Base-by-base conservation (phyloP, 2,329 filamentous ascomycete species). In the Botryotinia calthae region DNA sequence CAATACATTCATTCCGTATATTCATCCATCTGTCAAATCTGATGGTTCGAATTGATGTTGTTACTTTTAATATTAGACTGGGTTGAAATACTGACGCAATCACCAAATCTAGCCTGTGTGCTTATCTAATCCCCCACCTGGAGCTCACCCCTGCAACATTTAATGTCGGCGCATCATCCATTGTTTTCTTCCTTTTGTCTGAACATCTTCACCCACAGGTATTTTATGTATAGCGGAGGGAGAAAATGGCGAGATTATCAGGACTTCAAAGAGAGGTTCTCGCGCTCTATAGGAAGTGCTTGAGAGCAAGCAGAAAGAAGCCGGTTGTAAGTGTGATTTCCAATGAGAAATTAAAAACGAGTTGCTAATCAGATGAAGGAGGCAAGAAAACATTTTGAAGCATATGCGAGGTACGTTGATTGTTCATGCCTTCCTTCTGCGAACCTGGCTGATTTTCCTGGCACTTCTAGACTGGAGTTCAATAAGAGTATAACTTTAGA, bases 251-350 rank as follows among this genome's bases (percentile, higher is more conserved):
- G 84, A 87, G 89, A 78, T 85, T 95, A 40, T 97, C 95, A 12
- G 96, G 96, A 51, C 85, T 98, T n/a, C 95, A 98, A 81, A 91
- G 89, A 79, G 94, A 97, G 79, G 95, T 98, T 5, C 82, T 98
- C 69, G 86, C 90, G 48, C 88, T 99, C 22, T 99, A 98, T 82
- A 90, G 95, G 73, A 88, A 90, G 80, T 98, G 95, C 79, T 85
- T 99, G 40, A 89, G 95, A 74, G 93, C 93, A 79, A 90, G 91
- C 73, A 89, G 91, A 74, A 91, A 90, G 79, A 98, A 99, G 82
- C 94, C 95, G 67, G 81, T 83, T 78, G 93, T 95, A 82, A 78
- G 86, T 79, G 25, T 22, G 42, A 9, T 51, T 58, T 64, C 12
- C 48, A 31, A 31, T 25, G 4, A 67, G 48, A 22, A 56, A 5